Evolutionary conservation across 305 asterid species (phyloP).

Genomic region (Fraxinus ornus): DNA sequence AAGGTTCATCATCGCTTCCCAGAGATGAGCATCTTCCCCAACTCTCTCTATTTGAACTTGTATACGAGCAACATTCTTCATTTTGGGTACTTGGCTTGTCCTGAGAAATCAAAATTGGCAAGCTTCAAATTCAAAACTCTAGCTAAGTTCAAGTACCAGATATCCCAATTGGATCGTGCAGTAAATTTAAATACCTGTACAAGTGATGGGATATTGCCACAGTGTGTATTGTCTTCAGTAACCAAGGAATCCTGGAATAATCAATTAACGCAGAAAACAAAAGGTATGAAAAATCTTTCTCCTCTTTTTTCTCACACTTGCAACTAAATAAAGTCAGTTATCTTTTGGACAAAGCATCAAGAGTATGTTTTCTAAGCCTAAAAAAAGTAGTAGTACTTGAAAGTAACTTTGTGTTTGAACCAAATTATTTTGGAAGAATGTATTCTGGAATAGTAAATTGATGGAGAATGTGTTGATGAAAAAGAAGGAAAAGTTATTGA

Average conservation of each 20-base stretch:
- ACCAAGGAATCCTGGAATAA: slow-evolving; percentile 50
- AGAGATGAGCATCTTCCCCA: slow-evolving; percentile 99
- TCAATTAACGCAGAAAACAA: neutral
- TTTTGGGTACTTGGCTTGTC: slow-evolving; percentile 59
- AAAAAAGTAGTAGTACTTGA: neutral
- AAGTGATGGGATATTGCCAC: slow-evolving; percentile 42
- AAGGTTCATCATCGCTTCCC: slow-evolving; percentile 74
- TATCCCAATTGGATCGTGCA: neutral
- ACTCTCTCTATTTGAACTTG: slow-evolving; percentile 94
- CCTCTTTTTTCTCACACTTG: neutral
- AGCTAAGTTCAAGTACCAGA: slow-evolving; percentile 17
- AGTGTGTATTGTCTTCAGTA: slow-evolving; percentile 44
- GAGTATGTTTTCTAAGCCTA: neutral
- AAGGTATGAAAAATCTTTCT: neutral
- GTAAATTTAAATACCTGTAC: slow-evolving; percentile 49
- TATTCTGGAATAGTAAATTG: no score
- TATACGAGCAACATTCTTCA: slow-evolving; percentile 90
- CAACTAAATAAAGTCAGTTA: no score
- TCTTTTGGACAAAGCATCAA: neutral
- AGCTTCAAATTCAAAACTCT: slow-evolving; percentile 1
- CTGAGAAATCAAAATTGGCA: slow-evolving; percentile 36
- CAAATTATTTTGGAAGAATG: no score
- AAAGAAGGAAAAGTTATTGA: no score
- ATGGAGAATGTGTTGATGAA: no score
- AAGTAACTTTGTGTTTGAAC: neutral